Evolutionary conservation across 2,329 filamentous ascomycete species (phyloP), one percentile per base, ranked within the genome.

Genomic region (Tricladium varicosporioides): DNA sequence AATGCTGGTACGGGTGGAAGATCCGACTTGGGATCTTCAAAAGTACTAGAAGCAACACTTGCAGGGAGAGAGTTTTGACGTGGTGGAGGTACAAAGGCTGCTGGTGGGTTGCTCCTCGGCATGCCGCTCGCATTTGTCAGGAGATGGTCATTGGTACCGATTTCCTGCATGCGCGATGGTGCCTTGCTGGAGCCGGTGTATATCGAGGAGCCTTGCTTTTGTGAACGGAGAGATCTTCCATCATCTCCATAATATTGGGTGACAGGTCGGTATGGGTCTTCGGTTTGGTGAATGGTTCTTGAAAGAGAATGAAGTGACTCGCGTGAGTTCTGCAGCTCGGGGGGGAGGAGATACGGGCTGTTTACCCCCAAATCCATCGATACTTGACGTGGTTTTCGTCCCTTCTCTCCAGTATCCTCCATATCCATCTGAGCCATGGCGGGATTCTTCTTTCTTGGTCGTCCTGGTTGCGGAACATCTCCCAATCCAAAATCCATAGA

Each of bases 301-400:
- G 92, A 89, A 63, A 97, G 78, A 2, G 92, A 95, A 71, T 92
- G 86, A 61, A 97, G 79, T 5, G 93, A 97, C 64, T 96, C 92
- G 46, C 85, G 84, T 1, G 93, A 97, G 68, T 83, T 80, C 44
- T 94, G 85, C 16, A 93, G 70, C 54, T 84, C 86, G 1, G 90
- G 89, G 4, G 94, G 92, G n/a, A 97, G 80, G n/a, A 99, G 82
- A 71, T 97, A 99, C 1, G 94, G 94, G 66, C 87, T 94, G 68
- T 88, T 85, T 81, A 92, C 83, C 65, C 85, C 82, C 81, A 93
- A 62, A 58, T 75, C 73, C 64, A 75, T 84, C 33, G 86, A 89
- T 50, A 88, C 72, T 65, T 87, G 84, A 40, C 78, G 76, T 48
- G 76, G 69, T 56, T 73, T 72, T 54, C 63, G 73, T 51, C 57